Evolutionary conservation across 495 filamentous ascomycete species (phyloP).

Genomic region (Penicillium alfredii): DNA sequence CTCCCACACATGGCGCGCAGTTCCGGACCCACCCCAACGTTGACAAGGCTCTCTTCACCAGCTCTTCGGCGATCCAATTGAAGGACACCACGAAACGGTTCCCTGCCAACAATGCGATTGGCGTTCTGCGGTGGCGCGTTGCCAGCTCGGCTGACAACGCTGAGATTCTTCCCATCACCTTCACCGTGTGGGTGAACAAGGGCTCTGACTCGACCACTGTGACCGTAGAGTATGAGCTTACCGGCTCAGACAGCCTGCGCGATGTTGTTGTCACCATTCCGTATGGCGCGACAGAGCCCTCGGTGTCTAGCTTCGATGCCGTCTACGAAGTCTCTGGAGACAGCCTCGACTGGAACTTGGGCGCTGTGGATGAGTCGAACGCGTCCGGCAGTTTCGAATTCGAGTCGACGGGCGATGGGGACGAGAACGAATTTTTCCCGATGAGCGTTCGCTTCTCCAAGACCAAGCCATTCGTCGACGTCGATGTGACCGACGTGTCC

Average conservation of each 20-base stretch:
- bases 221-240: conserved; percentile 91
- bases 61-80: conserved; percentile 72
- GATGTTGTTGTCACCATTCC: conserved; percentile 86
- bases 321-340: conserved; percentile 92
- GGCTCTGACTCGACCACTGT: conserved; percentile 73
- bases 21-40: conserved; percentile 95
- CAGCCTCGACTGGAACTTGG: conserved; percentile 87
- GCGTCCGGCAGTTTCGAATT: conserved; percentile 85
- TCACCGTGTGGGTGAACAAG: conserved; percentile 94
- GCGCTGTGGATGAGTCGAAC: conserved; percentile 73
- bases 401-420: conserved; percentile 73
- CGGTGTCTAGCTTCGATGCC: conserved; percentile 88
- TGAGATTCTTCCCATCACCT: conserved; percentile 74
- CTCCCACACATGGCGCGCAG: conserved; percentile 70
- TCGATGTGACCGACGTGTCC: conserved; percentile 72
- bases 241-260: conserved; percentile 64
- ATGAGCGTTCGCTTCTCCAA: conserved; percentile 91
- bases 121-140: conserved; percentile 82
- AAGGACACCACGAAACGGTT: conserved; percentile 79
- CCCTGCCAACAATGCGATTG: conserved; percentile 84
- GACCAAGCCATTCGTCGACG: conserved; percentile 76
- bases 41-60: conserved; percentile 76
- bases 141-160: conserved; percentile 67
- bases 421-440: conserved; percentile 91
- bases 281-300: conserved; percentile 72